Evolutionary conservation across 1,139 yeast genomes (phyloP), one percentile per base, ranked within the genome.

Genomic region (Hansenula sp.): DNA sequence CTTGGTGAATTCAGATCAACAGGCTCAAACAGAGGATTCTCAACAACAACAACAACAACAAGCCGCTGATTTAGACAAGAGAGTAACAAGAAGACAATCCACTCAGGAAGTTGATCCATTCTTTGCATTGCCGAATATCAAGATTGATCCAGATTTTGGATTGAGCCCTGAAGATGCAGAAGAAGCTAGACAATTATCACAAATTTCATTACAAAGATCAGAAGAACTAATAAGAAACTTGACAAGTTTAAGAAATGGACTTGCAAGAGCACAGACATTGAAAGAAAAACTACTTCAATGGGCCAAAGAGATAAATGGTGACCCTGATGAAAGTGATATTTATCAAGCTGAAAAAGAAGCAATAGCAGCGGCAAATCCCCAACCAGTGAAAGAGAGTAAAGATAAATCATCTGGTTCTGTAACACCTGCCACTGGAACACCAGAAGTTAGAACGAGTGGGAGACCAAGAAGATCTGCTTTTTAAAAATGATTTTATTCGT

Each of bases 221-320:
- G 91, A 88, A 60, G 98, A 93, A 63, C 91, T 85, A 61, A 84
- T 90, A 44, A 76, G 94, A 57, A 86, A 90, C 51, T 70, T 93
- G 61, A 71, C 79, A 21, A 77, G 73, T 36, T 76, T 93, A 38
- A 74, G 97, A 52, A 76, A 76, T 56, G 94, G 91, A 1, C 68
- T 91, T 24, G 79, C 86, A 32, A 76, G 88, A 53, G 93, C 96
- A 1, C 89, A 86, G 55, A 68, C 93, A 47, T 74, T 85, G 53
- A 84, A 86, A 55, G 75, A 74, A 42, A 79, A 81, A 52, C 76
- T 91, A 41, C 75, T 71, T 51, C 77, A 77, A 56, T 90, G 97
- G 97, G 87, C 94, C 45, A 77, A 78, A 57, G 97, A 90, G 61
- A 85, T 87, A 78, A 72, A 82, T 53, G 95, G 90, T 38, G 84